Conservation (phyloP, 1,139 yeast species). For the Yamadazyma songkhlaensis region DNA sequence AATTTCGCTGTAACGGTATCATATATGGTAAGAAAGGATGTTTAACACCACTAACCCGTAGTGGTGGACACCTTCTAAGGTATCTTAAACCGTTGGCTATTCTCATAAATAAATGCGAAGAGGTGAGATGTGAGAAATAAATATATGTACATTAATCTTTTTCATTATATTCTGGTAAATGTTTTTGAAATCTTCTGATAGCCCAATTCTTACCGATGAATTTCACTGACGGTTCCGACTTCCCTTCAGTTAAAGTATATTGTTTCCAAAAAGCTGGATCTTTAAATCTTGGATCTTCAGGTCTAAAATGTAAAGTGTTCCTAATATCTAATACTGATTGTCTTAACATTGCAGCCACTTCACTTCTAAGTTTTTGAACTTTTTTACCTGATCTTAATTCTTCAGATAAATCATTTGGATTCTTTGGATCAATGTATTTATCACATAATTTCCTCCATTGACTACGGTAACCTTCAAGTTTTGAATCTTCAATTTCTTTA, state of each 20-base stretch:
- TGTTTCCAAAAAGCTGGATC: conserved; percentile 71
- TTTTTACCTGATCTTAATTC: conserved; percentile 61
- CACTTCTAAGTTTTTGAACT: conserved; percentile 63
- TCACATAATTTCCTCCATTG: conserved; percentile 67
- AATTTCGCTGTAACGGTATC: neutral
- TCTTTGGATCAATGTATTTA: conserved; percentile 46
- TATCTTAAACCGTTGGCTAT: too few relatives aligned
- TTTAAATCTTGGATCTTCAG: conserved; percentile 60
- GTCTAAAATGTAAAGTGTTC: conserved; percentile 44
- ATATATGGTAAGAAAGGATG: too few relatives aligned
- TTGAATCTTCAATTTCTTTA: conserved; percentile 58
- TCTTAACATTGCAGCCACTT: conserved; percentile 68
- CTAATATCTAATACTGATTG: conserved; percentile 61
- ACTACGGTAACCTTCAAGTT: conserved; percentile 57
- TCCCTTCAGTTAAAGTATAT: conserved; percentile 63
- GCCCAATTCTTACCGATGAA: conserved; percentile 84
- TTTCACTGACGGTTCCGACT: conserved; percentile 61
- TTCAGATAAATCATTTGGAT: conserved; percentile 58
- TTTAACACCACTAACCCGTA: too few relatives aligned
- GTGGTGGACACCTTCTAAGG: too few relatives aligned
- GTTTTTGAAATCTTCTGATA: conserved; percentile 60
- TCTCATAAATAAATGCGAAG: too few relatives aligned
- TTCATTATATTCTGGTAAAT: conserved; percentile 42
- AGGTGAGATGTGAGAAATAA: too few relatives aligned
- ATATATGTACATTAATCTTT: conserved; percentile 3